Conservation (phyloP, 106 monocot genomes). For the Amphibolis antarctica region DNA sequence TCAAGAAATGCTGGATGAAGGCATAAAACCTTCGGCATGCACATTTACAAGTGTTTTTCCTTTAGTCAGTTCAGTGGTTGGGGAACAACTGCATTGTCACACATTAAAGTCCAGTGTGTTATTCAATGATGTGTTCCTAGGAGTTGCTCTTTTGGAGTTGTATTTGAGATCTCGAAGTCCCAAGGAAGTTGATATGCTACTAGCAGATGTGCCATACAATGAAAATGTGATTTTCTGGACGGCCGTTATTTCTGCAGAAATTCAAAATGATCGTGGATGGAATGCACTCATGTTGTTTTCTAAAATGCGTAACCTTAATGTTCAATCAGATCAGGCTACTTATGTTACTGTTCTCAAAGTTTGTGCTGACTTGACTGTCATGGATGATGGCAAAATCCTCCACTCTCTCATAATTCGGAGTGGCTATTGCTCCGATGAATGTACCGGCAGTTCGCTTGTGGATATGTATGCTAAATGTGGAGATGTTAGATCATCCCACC, state of each 20-base stretch:
- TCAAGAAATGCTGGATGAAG: slow-evolving; percentile 30
- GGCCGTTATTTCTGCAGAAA: slow-evolving; percentile 44
- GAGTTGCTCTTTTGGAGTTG: slow-evolving; percentile 37
- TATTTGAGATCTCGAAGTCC: slow-evolving; percentile 38
- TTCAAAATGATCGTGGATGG: slow-evolving; percentile 30
- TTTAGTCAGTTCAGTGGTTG: slow-evolving; percentile 18
- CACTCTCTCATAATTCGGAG: slow-evolving; percentile 33
- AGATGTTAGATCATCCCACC: slow-evolving; percentile 24
- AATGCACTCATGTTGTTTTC: slow-evolving; percentile 32
- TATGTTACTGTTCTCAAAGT: slow-evolving; percentile 41
- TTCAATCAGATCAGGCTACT: slow-evolving; percentile 42
- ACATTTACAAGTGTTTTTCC: slow-evolving; percentile 49
- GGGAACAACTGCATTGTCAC: slow-evolving; percentile 39
- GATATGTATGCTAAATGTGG: slow-evolving; percentile 87
- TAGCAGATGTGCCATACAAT: slow-evolving; percentile 27
- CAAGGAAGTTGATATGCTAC: slow-evolving; percentile 36
- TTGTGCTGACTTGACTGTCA: slow-evolving; percentile 48
- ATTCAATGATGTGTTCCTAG: slow-evolving; percentile 22
- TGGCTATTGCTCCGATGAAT: slow-evolving; percentile 31
- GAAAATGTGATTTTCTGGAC: slow-evolving; percentile 51
- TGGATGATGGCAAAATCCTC: slow-evolving; percentile 29
- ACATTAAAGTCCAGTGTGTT: slow-evolving; percentile 36
- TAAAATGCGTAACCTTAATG: slow-evolving; percentile 22
- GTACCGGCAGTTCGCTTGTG: slow-evolving; percentile 34
- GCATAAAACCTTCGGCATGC: slow-evolving; percentile 31